Evolutionary conservation across 768 basidiomycete genomes (phyloP).

Genomic region (Lactifluus piperatus): DNA sequence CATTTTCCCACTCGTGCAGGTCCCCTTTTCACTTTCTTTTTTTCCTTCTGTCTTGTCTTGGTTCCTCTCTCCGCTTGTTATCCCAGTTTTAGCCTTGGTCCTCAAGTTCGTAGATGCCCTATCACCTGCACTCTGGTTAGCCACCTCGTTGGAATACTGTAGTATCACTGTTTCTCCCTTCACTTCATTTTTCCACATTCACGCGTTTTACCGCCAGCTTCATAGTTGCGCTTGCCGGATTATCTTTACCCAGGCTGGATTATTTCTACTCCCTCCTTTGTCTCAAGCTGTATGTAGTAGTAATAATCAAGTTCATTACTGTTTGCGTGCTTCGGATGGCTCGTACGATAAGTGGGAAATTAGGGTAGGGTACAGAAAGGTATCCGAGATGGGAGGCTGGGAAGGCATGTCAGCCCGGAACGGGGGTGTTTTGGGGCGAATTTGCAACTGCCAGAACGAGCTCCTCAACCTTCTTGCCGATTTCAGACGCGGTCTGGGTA

Average conservation of each 20-base stretch:
- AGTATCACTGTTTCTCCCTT: neutral
- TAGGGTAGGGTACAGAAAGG: neutral
- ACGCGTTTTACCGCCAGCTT: neutral
- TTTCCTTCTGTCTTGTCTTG: neutral
- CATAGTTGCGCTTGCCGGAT: neutral
- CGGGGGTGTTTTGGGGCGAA: neutral
- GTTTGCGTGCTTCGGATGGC: neutral
- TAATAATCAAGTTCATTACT: slow-evolving; percentile 4
- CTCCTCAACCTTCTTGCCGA: slow-evolving; percentile 21
- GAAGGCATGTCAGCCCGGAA: neutral
- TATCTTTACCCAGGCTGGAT: slow-evolving; percentile 7
- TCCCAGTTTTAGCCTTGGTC: neutral
- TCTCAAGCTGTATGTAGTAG: slow-evolving; percentile 7
- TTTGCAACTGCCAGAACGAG: slow-evolving; percentile 8
- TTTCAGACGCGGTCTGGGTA: slow-evolving; percentile 17
- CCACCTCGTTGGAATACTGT: neutral
- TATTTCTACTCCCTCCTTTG: neutral
- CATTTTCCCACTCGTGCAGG: neutral
- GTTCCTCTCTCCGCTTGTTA: neutral
- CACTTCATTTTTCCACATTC: neutral
- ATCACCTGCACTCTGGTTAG: neutral
- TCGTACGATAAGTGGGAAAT: neutral
- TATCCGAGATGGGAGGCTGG: neutral
- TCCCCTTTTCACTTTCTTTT: neutral
- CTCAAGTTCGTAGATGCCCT: slow-evolving; percentile 1